A percentile compares a stretch with the other conserved stretches of the same genome.
Conservation (phyloP, 192 early-diverging fungal genomes). For the Paraglomus brasilianum region DNA sequence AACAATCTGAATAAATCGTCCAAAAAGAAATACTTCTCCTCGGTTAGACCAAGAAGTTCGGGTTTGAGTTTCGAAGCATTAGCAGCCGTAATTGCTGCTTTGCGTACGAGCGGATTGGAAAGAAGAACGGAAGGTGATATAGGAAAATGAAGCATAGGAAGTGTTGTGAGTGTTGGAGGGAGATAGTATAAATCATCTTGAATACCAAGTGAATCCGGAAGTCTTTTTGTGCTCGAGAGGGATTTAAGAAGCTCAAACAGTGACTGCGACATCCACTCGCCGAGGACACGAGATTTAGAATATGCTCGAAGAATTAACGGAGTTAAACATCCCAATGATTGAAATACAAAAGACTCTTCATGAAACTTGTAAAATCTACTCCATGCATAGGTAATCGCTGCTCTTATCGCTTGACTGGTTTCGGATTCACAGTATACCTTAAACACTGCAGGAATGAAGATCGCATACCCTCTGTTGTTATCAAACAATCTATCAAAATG, state of each 20-base stretch:
- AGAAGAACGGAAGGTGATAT: constrained; percentile 36
- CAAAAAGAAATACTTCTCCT: constrained; percentile 43
- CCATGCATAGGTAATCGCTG: constrained; percentile 49
- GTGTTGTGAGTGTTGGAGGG: neutral
- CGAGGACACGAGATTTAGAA: constrained; percentile 37
- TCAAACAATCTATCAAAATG: constrained; percentile 52
- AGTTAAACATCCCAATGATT: constrained; percentile 51
- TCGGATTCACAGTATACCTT: constrained; percentile 54
- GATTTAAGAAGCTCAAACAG: constrained; percentile 50
- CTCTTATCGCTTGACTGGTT: constrained; percentile 35
- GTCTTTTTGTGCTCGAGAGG: constrained; percentile 36
- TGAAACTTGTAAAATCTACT: constrained; percentile 53
- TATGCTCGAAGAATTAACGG: constrained; percentile 48
- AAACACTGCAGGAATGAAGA: constrained; percentile 54
- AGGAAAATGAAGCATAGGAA: constrained; percentile 16
- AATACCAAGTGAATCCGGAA: constrained; percentile 36
- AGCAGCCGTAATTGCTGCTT: no score
- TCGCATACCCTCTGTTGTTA: constrained; percentile 50
- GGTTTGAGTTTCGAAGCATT: neutral
- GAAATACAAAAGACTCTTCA: constrained; percentile 59
- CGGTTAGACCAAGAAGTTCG: constrained; percentile 22
- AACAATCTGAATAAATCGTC: constrained; percentile 57
- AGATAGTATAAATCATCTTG: neutral
- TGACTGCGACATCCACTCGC: constrained; percentile 42
- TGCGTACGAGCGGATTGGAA: neutral